A percentile compares a stretch with the other conserved stretches of the same genome.
Evolutionary conservation across 768 basidiomycete genomes (phyloP).

Genomic region (Mycena kentingensis): DNA sequence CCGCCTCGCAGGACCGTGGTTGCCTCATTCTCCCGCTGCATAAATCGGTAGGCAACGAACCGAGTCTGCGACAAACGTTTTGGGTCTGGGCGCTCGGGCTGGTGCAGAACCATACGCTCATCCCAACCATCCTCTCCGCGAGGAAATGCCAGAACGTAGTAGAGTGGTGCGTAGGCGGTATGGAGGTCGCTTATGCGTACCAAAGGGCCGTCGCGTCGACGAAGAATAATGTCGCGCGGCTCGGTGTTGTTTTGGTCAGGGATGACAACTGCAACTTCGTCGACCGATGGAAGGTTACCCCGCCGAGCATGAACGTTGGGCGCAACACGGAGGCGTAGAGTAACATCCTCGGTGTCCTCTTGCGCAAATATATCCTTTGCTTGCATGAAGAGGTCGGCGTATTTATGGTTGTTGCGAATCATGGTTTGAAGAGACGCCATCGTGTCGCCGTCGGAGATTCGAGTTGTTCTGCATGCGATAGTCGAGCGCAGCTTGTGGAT

Average conservation of each 20-base stretch:
- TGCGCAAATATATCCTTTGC: slow-evolving; percentile 35
- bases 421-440: slow-evolving; percentile 29
- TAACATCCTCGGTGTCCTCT: slow-evolving; percentile 22
- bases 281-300: slow-evolving; percentile 37
- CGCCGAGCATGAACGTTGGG: slow-evolving; percentile 29
- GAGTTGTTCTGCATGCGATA: slow-evolving; percentile 28
- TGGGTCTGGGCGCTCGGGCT: background rate
- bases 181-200: slow-evolving; percentile 28
- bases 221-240: slow-evolving; percentile 13
- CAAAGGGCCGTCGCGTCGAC: slow-evolving; percentile 22
- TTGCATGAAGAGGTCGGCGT: slow-evolving; percentile 33
- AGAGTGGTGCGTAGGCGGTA: background rate
- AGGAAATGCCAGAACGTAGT: background rate
- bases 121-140: background rate
- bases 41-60: background rate
- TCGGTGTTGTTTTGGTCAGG: background rate
- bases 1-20: slow-evolving; percentile 36
- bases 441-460: slow-evolving; percentile 18
- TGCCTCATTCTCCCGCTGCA: background rate
- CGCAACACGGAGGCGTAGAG: slow-evolving; percentile 21
- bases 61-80: background rate
- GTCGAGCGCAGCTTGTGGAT: slow-evolving; percentile 37
- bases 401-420: slow-evolving; percentile 25
- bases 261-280: slow-evolving; percentile 2
- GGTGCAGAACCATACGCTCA: background rate